phyloP scores from a whole-genome alignment of 148 eudicot genomes.

The Fagopyrum esculentum region DNA sequence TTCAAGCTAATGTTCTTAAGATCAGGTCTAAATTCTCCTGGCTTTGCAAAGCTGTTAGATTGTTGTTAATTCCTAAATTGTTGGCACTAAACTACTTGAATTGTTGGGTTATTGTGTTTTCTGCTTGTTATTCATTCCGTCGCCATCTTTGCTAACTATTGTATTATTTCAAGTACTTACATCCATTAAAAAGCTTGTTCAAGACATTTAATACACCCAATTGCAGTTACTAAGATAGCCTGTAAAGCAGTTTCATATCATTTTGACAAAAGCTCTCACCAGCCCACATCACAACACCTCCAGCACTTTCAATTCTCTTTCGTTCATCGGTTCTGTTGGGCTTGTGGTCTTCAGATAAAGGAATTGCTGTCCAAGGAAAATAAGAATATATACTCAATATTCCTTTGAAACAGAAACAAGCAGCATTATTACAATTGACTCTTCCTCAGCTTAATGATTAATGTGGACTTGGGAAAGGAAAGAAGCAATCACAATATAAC shows the following conservation, averaged over 20 bases:
- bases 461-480: neutral
- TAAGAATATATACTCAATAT: conserved; percentile 4
- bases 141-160: neutral
- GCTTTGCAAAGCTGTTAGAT: conserved; percentile 21
- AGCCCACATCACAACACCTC: conserved; percentile 97
- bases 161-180: neutral
- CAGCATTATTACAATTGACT: neutral
- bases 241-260: neutral
- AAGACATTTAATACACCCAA: neutral
- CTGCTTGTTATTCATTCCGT: neutral
- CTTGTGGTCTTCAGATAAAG: conserved; percentile 96
- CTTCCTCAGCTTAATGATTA: neutral
- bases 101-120: neutral
- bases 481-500: neutral
- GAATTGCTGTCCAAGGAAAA: conserved; percentile 55
- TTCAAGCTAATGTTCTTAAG: neutral
- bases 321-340: conserved; percentile 94
- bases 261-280: conserved; percentile 27
- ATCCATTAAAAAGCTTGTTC: neutral
- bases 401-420: neutral
- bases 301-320: conserved; percentile 92
- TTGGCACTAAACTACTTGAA: neutral
- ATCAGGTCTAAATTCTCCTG: neutral
- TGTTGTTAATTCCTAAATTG: neutral
- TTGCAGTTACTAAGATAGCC: neutral